phyloP scores from a whole-genome alignment of 1,284 basidiomycete genomes.

The Dichomitus squalens region DNA sequence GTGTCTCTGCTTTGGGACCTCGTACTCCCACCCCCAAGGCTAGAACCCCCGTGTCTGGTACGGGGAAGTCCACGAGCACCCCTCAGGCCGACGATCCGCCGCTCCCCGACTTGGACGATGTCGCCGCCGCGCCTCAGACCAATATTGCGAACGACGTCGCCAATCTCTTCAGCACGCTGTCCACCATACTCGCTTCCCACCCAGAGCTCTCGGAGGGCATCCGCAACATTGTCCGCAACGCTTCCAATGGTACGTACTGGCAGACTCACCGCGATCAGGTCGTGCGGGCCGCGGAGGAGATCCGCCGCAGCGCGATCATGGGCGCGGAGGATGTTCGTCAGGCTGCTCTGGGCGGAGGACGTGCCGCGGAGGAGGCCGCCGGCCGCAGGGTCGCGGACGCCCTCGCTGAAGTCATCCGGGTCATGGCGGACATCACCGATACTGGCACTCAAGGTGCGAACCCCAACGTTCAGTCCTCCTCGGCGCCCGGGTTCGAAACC shows the following conservation, averaged over 20 bases:
- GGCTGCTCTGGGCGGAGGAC: conserved; percentile 46
- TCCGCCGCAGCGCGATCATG: conserved; percentile 47
- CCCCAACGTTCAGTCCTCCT: neutral
- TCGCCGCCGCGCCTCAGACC: conserved; percentile 28
- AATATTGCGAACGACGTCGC: conserved; percentile 65
- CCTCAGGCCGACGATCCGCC: conserved; percentile 49
- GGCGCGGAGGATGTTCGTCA: conserved; percentile 37
- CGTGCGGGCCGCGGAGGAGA: conserved; percentile 53
- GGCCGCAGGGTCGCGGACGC: conserved; percentile 64
- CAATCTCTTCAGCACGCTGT: conserved; percentile 55
- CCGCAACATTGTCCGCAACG: conserved; percentile 62
- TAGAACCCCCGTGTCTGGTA: conserved; percentile 10
- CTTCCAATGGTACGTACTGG: conserved; percentile 69
- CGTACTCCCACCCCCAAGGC: conserved; percentile 16
- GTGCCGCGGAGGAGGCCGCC: conserved; percentile 60
- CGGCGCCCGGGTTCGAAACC: conserved; percentile 15
- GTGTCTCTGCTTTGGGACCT: conserved; percentile 5
- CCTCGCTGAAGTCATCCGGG: conserved; percentile 58
- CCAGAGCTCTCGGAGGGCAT: conserved; percentile 71
- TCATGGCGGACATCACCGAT: conserved; percentile 45
- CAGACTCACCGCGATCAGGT: conserved; percentile 57
- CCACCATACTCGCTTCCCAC: conserved; percentile 55
- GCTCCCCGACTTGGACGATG: conserved; percentile 49
- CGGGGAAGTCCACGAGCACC: neutral
- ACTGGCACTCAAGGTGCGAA: conserved; percentile 3